phyloP scores from a whole-genome alignment of 176 grass and related monocot species.

The Carex parvula region DNA sequence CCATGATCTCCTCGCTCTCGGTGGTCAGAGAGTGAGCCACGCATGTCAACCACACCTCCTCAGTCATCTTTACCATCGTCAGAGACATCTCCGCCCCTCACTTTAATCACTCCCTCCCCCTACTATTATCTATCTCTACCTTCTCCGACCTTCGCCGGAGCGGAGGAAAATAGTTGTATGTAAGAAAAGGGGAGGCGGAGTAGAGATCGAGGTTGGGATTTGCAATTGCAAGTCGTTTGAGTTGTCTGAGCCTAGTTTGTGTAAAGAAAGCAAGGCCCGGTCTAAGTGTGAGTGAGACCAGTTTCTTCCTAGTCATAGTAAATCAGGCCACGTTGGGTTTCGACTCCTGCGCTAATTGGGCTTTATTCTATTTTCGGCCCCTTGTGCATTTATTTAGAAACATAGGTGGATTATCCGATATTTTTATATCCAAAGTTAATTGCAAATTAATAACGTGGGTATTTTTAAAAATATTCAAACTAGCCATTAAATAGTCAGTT shows the following conservation, averaged over 20 bases:
- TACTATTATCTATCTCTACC: not conserved
- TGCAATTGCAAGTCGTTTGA: not conserved
- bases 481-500: too few species aligned
- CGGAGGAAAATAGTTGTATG: slow-evolving; percentile 19
- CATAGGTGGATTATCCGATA: too few species aligned
- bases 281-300: not conserved
- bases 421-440: too few species aligned
- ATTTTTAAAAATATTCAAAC: too few species aligned
- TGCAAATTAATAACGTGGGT: too few species aligned
- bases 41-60: slow-evolving; percentile 98
- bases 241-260: not conserved
- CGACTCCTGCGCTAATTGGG: too few species aligned
- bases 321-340: too few species aligned
- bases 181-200: not conserved
- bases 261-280: not conserved
- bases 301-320: not conserved
- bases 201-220: not conserved
- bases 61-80: slow-evolving; percentile 61
- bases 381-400: too few species aligned
- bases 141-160: slow-evolving; percentile 31
- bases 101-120: not conserved
- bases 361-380: too few species aligned
- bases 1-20: too few species aligned
- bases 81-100: slow-evolving; percentile 63
- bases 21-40: too few species aligned